Evolutionary conservation across 768 basidiomycete species (phyloP), one percentile per base, ranked within the genome.

Genomic region (Trametes villosa): DNA sequence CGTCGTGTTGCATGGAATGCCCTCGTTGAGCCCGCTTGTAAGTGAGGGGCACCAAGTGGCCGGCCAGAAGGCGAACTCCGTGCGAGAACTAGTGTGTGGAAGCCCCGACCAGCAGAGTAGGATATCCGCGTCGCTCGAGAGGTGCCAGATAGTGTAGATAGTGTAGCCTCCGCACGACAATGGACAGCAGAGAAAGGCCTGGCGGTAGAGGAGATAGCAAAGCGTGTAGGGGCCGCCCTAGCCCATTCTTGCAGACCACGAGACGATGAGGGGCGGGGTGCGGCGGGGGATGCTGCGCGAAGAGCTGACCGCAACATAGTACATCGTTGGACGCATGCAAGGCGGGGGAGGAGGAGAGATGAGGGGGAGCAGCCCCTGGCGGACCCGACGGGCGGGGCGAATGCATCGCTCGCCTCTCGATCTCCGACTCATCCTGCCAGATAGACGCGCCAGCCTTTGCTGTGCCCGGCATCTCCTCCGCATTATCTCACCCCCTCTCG

Each of bases 221-320:
- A 15, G 36, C 18, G 36, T 15, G 36, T 38, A 18, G 5, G 13
- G 13, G 36, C 18, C 18, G 13, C 18, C 36, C 56, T 49, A 48
- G 38, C 57, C 62, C 62, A 59, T 26, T 30, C 59, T 36, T 47
- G 62, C 53, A 46, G 65, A 48, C 50, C 50, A 51, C 31, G 57
- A 22, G 44, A 26, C 17, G 41, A 38, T 27, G 45, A 22, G 62
- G n/a, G 38, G 50, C 20, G 52, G 45, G 56, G 26, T 8, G 60
- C 8, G 31, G 42, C 51, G 62, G 15, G 68, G 34, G 36, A 65
- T 30, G 60, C 69, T 44, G 64, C 73, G 73, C 78, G 76, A 57
- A 73, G 68, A 59, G 76, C 67, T 67, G 73, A 70, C 57, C 78
- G 83, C 72, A 84, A 75, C 85, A 86, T 87, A 50, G 79, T 73